Percentiles rank a stretch among this genome's conserved stretches.
Conservation (phyloP, 208 protist genomes). For the Trichomonas vaginalis region DNA sequence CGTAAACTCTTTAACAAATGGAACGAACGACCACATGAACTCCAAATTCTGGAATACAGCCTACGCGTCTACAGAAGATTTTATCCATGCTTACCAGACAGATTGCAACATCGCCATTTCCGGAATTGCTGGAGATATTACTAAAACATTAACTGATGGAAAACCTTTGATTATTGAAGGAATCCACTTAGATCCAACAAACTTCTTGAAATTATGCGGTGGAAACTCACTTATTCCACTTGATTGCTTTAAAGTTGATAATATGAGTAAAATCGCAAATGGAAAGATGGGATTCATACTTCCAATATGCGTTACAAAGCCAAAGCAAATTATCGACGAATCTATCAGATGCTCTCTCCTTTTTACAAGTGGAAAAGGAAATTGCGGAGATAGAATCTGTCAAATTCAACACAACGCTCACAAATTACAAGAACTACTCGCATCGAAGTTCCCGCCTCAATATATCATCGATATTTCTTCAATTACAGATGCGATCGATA, state of each 20-base stretch:
- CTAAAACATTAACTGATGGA: slow-evolving; percentile 7
- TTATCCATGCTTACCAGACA: neutral
- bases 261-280: neutral
- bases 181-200: neutral
- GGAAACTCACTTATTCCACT: neutral
- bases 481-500: neutral
- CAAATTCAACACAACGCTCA: neutral
- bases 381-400: neutral
- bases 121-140: neutral
- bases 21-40: neutral
- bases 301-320: neutral
- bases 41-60: neutral
- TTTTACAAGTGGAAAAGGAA: neutral
- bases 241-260: neutral
- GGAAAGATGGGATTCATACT: neutral
- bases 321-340: neutral
- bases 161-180: slow-evolving; percentile 12
- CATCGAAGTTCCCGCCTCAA: neutral
- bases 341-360: neutral
- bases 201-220: neutral
- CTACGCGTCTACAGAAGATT: neutral
- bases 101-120: neutral
- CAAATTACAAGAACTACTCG: neutral
- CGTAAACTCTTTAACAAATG: neutral
- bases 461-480: neutral